phyloP scores from a whole-genome alignment of 345 rosid species.

The Passiflora organensis region DNA sequence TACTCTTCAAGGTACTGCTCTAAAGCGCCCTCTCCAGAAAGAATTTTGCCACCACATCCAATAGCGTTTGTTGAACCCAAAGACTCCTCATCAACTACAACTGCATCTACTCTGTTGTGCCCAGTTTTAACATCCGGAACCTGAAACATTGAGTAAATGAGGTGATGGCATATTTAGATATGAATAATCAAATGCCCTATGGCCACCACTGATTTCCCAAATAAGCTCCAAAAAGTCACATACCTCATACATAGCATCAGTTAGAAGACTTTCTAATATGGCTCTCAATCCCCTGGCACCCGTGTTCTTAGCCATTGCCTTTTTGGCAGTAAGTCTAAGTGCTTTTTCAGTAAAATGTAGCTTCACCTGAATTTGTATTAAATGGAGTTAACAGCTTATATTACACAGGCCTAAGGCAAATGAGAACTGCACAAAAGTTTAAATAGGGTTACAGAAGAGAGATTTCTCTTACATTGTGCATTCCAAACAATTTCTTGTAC shows the following conservation, averaged over 20 bases:
- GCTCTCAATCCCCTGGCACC: constrained; percentile 96
- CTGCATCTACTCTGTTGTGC: constrained; percentile 65
- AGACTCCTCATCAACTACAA: constrained; percentile 74
- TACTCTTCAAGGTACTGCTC: constrained; percentile 46
- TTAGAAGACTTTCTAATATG: constrained; percentile 77
- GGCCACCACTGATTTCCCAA: not conserved
- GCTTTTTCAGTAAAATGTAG: constrained; percentile 80
- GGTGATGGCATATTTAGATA: not conserved
- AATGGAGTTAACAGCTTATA: constrained; percentile 4
- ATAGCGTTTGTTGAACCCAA: constrained; percentile 47
- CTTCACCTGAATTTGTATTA: constrained; percentile 60
- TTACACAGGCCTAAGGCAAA: not conserved
- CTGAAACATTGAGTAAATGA: constrained; percentile 37
- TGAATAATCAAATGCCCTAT: not conserved
- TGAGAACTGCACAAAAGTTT: not conserved
- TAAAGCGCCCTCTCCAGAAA: constrained; percentile 71
- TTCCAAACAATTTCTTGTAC: constrained; percentile 83
- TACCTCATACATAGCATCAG: constrained; percentile 98
- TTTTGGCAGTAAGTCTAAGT: constrained; percentile 63
- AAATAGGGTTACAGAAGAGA: not conserved
- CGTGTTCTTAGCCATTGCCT: constrained; percentile 84
- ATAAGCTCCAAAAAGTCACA: not conserved
- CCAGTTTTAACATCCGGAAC: constrained; percentile 74
- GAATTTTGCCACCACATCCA: constrained; percentile 72
- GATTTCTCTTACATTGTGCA: constrained; percentile 59